Evolutionary conservation across 805 yeast species (phyloP), one percentile per base, ranked within the genome.

Genomic region (Candida krabiensis): DNA sequence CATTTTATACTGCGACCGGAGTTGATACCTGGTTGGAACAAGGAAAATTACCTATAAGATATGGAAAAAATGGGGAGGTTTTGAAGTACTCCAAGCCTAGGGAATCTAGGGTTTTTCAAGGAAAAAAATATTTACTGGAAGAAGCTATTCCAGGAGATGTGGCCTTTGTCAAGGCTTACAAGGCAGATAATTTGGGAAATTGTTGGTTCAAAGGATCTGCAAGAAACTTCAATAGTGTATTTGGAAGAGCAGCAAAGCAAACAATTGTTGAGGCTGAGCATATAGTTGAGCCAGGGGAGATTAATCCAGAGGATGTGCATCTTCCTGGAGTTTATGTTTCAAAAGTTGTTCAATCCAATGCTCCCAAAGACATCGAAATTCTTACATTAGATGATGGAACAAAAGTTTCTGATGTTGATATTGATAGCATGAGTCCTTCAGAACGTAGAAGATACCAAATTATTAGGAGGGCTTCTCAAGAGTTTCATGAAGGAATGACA

Each of bases 181-280:
- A 69, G 46, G 78, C 69, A 7, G 78, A 73, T 41, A 63, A 63
- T 3, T 52, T 59, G n/a, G 79, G 79, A 4, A 73, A 73, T 43
- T 66, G 74, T 41, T 64, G 67, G 61, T 73, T 73, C 54, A 56
- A 61, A 35, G 73, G 73, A 9, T 58, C 77, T 12, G 69, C 77
- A 1, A 59, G 65, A 44, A 72, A 70, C 52, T 73, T 73, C 60
- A 73, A 73, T 46, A 52, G 58, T 14, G 66, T 63, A 5, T 65
- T 73, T 55, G 78, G 73, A 13, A 60, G 69, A 41, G 71, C 70
- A 19, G 74, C 75, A 6, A 61, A 58, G 28, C 46, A 63, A 25
- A 70, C 75, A n/a, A 63, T 73, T 34, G 77, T 71, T 2, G 78
- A 73, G 55, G 77, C 76, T 15, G 77, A 73, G 44, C 58, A 70